phyloP scores from a whole-genome alignment of 139 green algal genomes.

The Coelastrella sp. region DNA sequence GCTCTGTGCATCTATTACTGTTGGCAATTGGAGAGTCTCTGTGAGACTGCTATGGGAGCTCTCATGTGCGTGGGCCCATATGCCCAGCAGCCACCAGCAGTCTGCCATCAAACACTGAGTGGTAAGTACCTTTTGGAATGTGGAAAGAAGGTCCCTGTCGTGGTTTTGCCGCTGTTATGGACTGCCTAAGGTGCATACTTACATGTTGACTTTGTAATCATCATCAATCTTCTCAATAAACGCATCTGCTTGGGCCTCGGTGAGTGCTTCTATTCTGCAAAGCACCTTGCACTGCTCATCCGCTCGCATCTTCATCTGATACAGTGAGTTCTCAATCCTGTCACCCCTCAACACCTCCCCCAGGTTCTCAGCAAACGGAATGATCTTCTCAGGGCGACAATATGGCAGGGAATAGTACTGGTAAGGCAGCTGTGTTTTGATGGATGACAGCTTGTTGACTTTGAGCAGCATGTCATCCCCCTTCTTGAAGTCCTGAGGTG shows the following conservation, averaged over 20 bases:
- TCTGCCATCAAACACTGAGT: too few relatives aligned
- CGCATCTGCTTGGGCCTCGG: conserved; percentile 75
- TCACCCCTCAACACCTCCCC: conserved; percentile 98
- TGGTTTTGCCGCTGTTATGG: neutral
- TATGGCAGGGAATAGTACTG: conserved; percentile 99
- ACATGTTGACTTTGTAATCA: conserved; percentile 99
- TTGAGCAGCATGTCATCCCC: conserved; percentile 32
- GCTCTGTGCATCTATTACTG: too few relatives aligned
- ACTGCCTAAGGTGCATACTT: conserved; percentile 23
- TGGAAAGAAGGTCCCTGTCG: neutral
- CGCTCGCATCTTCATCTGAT: conserved; percentile 92
- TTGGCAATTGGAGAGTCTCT: too few relatives aligned
- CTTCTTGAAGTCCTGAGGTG: conserved; percentile 69
- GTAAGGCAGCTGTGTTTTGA: conserved; percentile 96
- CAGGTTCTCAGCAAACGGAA: conserved; percentile 78
- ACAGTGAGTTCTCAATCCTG: conserved; percentile 98
- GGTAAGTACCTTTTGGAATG: neutral
- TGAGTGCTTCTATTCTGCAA: conserved; percentile 88
- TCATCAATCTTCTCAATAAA: conserved; percentile 92
- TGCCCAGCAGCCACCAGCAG: too few relatives aligned
- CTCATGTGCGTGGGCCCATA: too few relatives aligned
- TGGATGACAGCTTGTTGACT: conserved; percentile 78
- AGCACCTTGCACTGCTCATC: conserved; percentile 97
- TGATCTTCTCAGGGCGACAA: conserved; percentile 92
- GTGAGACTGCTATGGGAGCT: too few relatives aligned